Base-by-base conservation (phyloP, 2,329 filamentous ascomycete genomes). In the Epicoccum nigrum region DNA sequence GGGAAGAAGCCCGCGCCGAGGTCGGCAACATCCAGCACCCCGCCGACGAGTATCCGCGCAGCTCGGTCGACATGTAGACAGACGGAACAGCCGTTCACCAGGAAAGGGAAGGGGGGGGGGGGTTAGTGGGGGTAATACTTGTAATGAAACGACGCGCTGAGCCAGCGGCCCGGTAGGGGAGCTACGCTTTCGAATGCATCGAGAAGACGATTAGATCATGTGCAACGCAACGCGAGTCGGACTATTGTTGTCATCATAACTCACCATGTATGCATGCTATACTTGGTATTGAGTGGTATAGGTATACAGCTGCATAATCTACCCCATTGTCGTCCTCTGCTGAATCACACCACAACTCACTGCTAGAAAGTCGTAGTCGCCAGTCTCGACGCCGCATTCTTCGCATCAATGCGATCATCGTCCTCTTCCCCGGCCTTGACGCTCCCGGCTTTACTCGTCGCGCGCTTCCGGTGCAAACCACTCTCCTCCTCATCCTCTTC, bases 351-450 rank as follows among this genome's bases (percentile, higher is more conserved):
- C n/a, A n/a, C n/a, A 42, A 55, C 15, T 16, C 54, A 34, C 45
- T 45, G 35, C 57, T 77, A 97, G 74, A 97, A 97, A 15, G 93
- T 97, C 79, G 92, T 97, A 61, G 92, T 90, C 39, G 93, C 94
- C 77, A 99, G 79, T 69, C 94, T 84, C 76, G 90, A 96, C 28
- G 94, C 94, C 45, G 94, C 94, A 76, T 97, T 99, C 74, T 90
- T 86, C 33, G 94, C 94, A 81, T 99, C 94, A 53, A 99, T 86
- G 46, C 92, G 84, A 74, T 99, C 94, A 66, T 96, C 92, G 65
- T 97, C 93, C 67, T 95, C 90, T 67, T 93, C 89, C 55, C 89
- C 74, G 17, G 84, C 83, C 51, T 81, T 78, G 61, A 90, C 71
- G 56, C 81, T 81, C 19, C 79, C 77, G 38, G 77, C 76, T 51